Conservation (phyloP, 1,284 basidiomycete species). For the Cerrena zonata region DNA sequence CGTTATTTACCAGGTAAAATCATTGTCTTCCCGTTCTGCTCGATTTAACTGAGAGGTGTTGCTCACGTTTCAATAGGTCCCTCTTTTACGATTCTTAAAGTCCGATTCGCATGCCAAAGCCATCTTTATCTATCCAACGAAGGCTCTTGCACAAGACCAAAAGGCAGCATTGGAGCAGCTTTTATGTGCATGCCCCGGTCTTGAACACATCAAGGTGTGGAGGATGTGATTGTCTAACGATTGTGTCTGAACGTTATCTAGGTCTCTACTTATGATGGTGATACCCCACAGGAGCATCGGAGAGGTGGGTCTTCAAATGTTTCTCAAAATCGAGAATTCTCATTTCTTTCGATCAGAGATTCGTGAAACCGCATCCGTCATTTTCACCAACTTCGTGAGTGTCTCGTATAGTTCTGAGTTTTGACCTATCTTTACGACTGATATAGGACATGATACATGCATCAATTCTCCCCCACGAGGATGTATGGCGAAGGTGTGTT, state of each 20-base stretch:
- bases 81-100: slow-evolving; percentile 67
- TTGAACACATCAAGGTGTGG: slow-evolving; percentile 55
- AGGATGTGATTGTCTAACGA: not conserved
- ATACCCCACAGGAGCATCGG: slow-evolving; percentile 69
- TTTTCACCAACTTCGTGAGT: slow-evolving; percentile 74
- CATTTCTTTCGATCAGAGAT: slow-evolving; percentile 48
- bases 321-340: too few relatives aligned
- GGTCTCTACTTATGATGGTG: slow-evolving; percentile 84
- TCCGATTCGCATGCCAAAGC: slow-evolving; percentile 60
- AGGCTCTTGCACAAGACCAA: slow-evolving; percentile 90
- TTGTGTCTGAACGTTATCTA: slow-evolving; percentile 10
- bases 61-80: too few relatives aligned
- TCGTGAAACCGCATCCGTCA: slow-evolving; percentile 60
- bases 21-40: not conserved
- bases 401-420: slow-evolving; percentile 22
- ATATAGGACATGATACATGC: slow-evolving; percentile 81
- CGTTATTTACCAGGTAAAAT: slow-evolving; percentile 83
- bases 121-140: slow-evolving; percentile 87
- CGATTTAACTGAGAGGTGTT: not conserved
- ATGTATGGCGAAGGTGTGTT: slow-evolving; percentile 70
- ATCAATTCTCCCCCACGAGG: slow-evolving; percentile 80
- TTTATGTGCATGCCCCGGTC: slow-evolving; percentile 53
- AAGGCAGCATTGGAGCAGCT: slow-evolving; percentile 64
- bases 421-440: not conserved
- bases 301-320: slow-evolving; percentile 37